Conservation (phyloP, 371 early-diverging fungal species). For the Blakeslea trispora region DNA sequence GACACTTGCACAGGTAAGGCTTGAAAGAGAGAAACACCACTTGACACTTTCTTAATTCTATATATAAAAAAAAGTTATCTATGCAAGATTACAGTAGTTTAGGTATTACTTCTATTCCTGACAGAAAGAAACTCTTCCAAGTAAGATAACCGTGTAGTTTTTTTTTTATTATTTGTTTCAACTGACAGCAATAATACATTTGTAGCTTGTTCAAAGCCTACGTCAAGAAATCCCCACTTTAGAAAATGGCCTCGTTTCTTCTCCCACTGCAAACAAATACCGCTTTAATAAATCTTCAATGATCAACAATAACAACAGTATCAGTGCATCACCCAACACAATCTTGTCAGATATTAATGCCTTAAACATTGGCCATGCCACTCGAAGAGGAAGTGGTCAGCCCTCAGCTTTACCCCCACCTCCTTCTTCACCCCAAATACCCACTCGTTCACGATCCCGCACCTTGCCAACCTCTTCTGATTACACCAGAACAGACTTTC, state of each 20-base stretch:
- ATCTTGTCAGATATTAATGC: constrained; percentile 7
- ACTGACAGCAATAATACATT: too few relatives aligned
- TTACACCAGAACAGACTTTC: constrained; percentile 3
- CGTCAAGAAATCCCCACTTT: constrained; percentile 36
- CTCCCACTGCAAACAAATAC: constrained; percentile 6
- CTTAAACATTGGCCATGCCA: background rate
- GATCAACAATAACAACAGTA: background rate
- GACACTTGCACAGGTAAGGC: constrained; percentile 50
- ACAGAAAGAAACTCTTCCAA: constrained; percentile 68
- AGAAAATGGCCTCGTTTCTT: constrained; percentile 34
- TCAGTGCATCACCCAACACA: background rate
- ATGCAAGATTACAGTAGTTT: constrained; percentile 77
- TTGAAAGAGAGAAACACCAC: too few relatives aligned
- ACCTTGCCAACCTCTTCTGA: constrained; percentile 27
- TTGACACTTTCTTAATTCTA: too few relatives aligned
- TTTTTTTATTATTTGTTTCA: too few relatives aligned
- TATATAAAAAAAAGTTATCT: constrained; percentile 52
- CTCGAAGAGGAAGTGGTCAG: constrained; percentile 18
- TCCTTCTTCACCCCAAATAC: constrained; percentile 9
- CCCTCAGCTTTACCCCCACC: background rate
- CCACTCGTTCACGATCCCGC: constrained; percentile 37
- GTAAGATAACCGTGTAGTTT: too few relatives aligned
- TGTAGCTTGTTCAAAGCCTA: constrained; percentile 55
- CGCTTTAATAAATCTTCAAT: constrained; percentile 13
- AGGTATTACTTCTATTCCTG: constrained; percentile 74